Conservation (phyloP, 108 stramenopile genomes). For the Nannochloropsis granulata region DNA sequence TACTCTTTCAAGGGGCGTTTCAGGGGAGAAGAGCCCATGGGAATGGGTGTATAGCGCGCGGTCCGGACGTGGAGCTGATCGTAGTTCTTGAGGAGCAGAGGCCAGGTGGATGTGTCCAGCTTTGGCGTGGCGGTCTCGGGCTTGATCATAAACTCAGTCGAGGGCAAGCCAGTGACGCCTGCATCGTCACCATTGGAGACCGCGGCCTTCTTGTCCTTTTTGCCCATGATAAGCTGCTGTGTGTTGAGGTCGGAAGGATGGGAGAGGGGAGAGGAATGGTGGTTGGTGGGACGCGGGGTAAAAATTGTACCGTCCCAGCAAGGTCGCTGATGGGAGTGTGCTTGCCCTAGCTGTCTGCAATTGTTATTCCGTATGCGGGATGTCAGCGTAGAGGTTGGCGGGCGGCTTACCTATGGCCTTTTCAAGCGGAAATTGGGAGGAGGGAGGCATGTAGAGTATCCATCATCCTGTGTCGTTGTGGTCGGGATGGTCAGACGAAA, state of each 20-base stretch:
- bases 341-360: too few relatives aligned
- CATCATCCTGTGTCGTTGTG: too few relatives aligned
- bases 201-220: constrained; percentile 15
- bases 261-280: not conserved
- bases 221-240: not conserved
- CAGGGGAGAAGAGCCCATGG: constrained; percentile 82
- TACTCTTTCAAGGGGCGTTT: constrained; percentile 77
- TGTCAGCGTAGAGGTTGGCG: too few relatives aligned
- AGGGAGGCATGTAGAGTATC: too few relatives aligned
- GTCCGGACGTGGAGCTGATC: constrained; percentile 85
- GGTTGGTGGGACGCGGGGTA: too few relatives aligned
- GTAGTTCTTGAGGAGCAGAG: constrained; percentile 94
- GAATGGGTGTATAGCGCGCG: constrained; percentile 97
- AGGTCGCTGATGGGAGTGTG: too few relatives aligned
- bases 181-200: not conserved
- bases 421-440: too few relatives aligned
- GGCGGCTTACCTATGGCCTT: too few relatives aligned
- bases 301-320: too few relatives aligned
- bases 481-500: too few relatives aligned
- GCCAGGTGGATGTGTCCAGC: constrained; percentile 56
- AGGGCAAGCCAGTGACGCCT: constrained; percentile 1
- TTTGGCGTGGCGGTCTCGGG: constrained; percentile 28
- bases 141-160: constrained; percentile 31
- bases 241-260: not conserved
- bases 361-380: too few relatives aligned